phyloP scores from a whole-genome alignment of 73 alveolate species.

The Paramecium tetraurelia region DNA sequence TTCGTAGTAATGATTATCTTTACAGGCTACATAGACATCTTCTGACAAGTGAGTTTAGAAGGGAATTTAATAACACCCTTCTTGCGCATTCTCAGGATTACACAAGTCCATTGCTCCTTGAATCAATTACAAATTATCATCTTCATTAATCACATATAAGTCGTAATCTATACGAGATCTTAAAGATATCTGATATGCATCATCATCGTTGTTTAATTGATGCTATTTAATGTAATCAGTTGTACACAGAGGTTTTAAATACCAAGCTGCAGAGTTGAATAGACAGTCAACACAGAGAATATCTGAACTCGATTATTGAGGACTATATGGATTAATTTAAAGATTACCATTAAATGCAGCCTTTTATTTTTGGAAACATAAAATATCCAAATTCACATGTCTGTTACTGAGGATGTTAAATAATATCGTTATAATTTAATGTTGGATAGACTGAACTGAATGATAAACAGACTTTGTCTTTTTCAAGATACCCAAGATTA shows the following conservation, averaged over 20 bases:
- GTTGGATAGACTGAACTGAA: not conserved
- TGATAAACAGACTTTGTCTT: not conserved
- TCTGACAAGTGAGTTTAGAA: not conserved
- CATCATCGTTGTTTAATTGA: not conserved
- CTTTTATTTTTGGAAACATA: not conserved
- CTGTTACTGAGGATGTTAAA: not conserved
- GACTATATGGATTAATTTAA: not conserved
- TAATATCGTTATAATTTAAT: not conserved
- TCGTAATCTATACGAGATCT: not conserved
- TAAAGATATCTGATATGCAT: not conserved
- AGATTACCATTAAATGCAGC: not conserved
- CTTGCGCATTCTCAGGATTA: not conserved
- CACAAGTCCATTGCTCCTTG: not conserved
- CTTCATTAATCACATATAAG: not conserved
- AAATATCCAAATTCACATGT: not conserved
- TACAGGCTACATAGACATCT: not conserved
- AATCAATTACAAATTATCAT: not conserved
- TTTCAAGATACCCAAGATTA: not conserved
- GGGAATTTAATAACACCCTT: not conserved
- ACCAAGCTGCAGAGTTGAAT: not conserved
- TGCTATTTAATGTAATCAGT: not conserved
- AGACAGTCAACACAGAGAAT: not conserved
- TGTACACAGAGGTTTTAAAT: not conserved
- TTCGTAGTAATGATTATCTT: not conserved
- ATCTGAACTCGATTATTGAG: not conserved